These are phyloP conservation scores for Murraya paniculata DNA, from an alignment of 345 rosid genomes.

Conservation along the genomic window DNA sequence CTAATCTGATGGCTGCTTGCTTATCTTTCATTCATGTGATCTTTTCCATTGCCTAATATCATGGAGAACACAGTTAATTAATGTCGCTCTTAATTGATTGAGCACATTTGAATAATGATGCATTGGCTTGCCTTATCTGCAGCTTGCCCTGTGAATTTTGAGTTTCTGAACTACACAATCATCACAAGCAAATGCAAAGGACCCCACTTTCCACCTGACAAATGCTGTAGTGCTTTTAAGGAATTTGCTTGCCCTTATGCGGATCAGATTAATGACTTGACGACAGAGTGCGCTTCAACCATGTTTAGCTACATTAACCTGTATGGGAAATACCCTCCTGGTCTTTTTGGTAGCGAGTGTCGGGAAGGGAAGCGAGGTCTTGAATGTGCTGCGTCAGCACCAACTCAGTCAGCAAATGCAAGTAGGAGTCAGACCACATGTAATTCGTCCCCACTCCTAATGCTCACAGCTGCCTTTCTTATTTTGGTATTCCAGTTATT, in stretches of 20 bases:
- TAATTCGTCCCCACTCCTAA: conserved; percentile 6
- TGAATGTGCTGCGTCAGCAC: conserved; percentile 33
- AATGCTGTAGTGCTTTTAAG: conserved; percentile 51
- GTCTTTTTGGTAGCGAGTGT: conserved; percentile 58
- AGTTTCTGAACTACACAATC: conserved; percentile 54
- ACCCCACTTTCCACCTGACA: conserved; percentile 41
- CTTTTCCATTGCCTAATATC: background rate
- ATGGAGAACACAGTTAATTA: background rate
- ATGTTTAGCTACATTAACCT: conserved; percentile 70
- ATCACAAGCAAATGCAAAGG: conserved; percentile 57
- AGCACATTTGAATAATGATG: background rate
- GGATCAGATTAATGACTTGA: conserved; percentile 40
- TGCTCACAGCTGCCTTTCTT: conserved; percentile 20
- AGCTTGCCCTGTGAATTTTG: conserved; percentile 65
- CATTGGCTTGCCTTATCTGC: conserved; percentile 16
- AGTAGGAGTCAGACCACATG: conserved; percentile 18
- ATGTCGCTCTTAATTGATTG: background rate
- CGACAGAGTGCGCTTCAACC: conserved; percentile 47
- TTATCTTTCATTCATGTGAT: background rate
- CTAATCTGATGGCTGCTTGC: background rate
- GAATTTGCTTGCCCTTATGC: conserved; percentile 63
- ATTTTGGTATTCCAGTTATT: conserved; percentile 24
- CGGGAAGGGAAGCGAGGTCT: conserved; percentile 54
- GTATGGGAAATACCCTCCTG: conserved; percentile 60
- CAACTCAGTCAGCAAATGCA: conserved; percentile 21